Base-by-base conservation (phyloP, 108 stramenopile species). In the Cyclotella baltica region DNA sequence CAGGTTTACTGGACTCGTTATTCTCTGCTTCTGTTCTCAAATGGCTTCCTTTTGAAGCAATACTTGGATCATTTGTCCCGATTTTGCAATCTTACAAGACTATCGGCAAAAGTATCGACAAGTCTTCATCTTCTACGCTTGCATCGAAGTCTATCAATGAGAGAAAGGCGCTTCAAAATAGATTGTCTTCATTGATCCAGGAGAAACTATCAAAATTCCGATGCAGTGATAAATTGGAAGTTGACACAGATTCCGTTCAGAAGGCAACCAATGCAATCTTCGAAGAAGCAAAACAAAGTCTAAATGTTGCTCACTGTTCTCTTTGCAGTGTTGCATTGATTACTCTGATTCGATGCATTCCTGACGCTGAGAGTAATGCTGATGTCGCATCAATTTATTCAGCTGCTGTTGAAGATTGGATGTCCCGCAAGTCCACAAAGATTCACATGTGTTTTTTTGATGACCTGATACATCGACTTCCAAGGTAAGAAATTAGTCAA, bases 131-230 rank as follows among this genome's bases (percentile, higher is more conserved):
- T 36, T 77, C 73, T 22, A 59, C 82, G 13, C 59, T 75, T 31
- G 75, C 75, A 31, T 65, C 47, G 43, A 81, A 77, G 47, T 76
- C 75, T 6, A 36, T 75, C 10, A 75, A 66, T 28, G 90, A 90
- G 37, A 95, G 87, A 51, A 83, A 73, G 61, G 72, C 88, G 2
- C 71, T 93, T 11, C 52, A 86, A 2, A 89, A 93, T 11, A 75
- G 79, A 38, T 58, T 95, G 47, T 85, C 89, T 19, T 36, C 63
- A 34, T 63, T 95, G 30, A 59, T 93, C 22, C 83, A 87, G 59
- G 81, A 73, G 53, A 93, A 86, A 66, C 62, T 95, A n/a, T 89
- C 76, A 55, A 93, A 95, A 64, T 52, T 81, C 58, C 77, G 81
- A 23, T 64, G 59, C 31, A 75, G 61, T 58, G 62, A 78, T 61